phyloP scores from a whole-genome alignment of 257 asterid genomes.

The Leonotis leonurus region DNA sequence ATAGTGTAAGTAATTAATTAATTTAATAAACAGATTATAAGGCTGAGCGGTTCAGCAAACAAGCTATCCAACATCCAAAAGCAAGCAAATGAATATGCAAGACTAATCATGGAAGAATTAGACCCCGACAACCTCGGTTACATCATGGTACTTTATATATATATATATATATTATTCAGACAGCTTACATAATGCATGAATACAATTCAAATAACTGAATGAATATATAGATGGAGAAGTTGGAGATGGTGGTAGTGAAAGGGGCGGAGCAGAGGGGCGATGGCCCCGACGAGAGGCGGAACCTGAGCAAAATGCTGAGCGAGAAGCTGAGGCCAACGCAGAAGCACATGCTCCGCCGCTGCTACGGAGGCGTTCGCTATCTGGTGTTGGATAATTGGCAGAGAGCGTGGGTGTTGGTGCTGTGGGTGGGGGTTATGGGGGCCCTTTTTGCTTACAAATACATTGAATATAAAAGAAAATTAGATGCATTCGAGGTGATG shows the following conservation, averaged over 20 bases:
- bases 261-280: conserved; percentile 29
- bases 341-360: conserved; percentile 36
- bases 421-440: conserved; percentile 65
- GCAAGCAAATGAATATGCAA: conserved; percentile 82
- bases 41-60: conserved; percentile 79
- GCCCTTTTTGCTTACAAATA: conserved; percentile 60
- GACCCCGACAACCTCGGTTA: conserved; percentile 64
- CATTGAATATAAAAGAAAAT: conserved; percentile 37
- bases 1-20: too few species aligned
- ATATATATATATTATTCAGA: too few species aligned
- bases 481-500: conserved; percentile 52
- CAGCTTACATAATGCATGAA: too few species aligned
- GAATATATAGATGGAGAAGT: conserved; percentile 40
- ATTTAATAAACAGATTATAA: conserved; percentile 49
- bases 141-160: conserved; percentile 50
- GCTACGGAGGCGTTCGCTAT: conserved; percentile 40
- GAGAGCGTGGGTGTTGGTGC: conserved; percentile 59
- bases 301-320: conserved; percentile 59
- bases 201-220: background rate
- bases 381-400: conserved; percentile 62
- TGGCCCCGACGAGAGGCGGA: conserved; percentile 33
- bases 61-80: conserved; percentile 62
- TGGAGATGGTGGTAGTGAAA: conserved; percentile 57
- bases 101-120: conserved; percentile 80
- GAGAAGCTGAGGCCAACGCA: conserved; percentile 49